A percentile compares a stretch with the other conserved stretches of the same genome.
Evolutionary conservation across 1,139 yeast genomes (phyloP).

Genomic region (Suhomyces yuchorum): DNA sequence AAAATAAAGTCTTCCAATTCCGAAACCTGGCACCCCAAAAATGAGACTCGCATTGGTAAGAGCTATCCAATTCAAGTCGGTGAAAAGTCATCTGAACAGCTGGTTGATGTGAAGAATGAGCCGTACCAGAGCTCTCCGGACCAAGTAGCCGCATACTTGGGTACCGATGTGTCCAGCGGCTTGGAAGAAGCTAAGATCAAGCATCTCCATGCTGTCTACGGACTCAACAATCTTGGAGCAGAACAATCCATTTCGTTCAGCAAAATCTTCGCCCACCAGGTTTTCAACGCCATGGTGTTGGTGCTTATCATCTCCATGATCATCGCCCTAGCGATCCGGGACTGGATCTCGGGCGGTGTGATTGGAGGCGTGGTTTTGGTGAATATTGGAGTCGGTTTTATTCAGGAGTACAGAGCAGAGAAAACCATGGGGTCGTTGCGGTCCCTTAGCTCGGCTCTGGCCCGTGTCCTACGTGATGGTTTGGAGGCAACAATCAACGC

Average conservation of each 20-base stretch:
- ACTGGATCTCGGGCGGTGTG: conserved; percentile 85
- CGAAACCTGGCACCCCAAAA: conserved; percentile 2
- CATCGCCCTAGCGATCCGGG: conserved; percentile 72
- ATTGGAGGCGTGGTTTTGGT: conserved; percentile 69
- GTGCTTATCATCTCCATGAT: conserved; percentile 74
- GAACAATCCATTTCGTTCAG: conserved; percentile 58
- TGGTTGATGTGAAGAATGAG: conserved; percentile 15
- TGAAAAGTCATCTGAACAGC: conserved; percentile 17
- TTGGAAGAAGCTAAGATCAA: conserved; percentile 41
- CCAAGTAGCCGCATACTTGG: conserved; percentile 38
- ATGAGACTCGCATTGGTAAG: conserved; percentile 21
- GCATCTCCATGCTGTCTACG: conserved; percentile 35
- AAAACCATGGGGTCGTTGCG: conserved; percentile 78
- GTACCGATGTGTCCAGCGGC: conserved; percentile 50
- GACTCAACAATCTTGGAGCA: conserved; percentile 64
- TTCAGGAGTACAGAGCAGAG: conserved; percentile 75
- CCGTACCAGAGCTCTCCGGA: conserved; percentile 38
- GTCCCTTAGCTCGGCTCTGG: conserved; percentile 71
- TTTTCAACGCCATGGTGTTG: conserved; percentile 79
- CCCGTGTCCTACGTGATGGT: conserved; percentile 68
- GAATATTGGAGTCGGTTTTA: conserved; percentile 68
- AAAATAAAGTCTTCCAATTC: conserved; percentile 16
- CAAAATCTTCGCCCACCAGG: conserved; percentile 65
- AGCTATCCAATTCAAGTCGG: conserved; percentile 23
- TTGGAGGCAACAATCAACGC: conserved; percentile 61